A percentile compares a stretch with the other conserved stretches of the same genome.
phyloP scores from a whole-genome alignment of 2,329 filamentous ascomycete genomes.

The Lecanoromycetidae sp. region DNA sequence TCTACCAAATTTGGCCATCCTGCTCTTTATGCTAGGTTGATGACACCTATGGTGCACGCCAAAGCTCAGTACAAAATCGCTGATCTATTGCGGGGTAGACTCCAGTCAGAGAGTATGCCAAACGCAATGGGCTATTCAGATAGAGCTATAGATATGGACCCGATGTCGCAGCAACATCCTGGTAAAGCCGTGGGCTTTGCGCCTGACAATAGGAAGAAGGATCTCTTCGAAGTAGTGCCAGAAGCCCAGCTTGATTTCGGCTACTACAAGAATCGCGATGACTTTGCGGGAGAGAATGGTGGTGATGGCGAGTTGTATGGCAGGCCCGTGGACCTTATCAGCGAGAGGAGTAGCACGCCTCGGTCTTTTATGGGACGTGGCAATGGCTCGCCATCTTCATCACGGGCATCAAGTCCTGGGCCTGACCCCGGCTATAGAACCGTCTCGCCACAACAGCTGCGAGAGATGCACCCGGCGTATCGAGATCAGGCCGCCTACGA shows the following conservation, averaged over 20 bases:
- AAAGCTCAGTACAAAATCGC: slow-evolving; percentile 77
- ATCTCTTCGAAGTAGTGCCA: slow-evolving; percentile 80
- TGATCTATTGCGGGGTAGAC: slow-evolving; percentile 72
- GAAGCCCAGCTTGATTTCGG: slow-evolving; percentile 80
- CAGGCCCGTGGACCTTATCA: slow-evolving; percentile 33
- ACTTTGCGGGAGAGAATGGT: slow-evolving; percentile 80
- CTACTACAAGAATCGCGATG: slow-evolving; percentile 79
- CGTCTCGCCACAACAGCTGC: slow-evolving; percentile 2
- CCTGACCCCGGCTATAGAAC: slow-evolving; percentile 15
- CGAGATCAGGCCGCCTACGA: slow-evolving; percentile 19
- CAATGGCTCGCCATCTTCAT: slow-evolving; percentile 29
- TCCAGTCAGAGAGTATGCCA: slow-evolving; percentile 51
- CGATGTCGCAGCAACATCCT: slow-evolving; percentile 54
- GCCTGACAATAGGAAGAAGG: slow-evolving; percentile 29
- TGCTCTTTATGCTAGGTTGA: slow-evolving; percentile 74
- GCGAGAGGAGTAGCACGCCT: slow-evolving; percentile 34
- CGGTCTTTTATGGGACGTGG: slow-evolving; percentile 24
- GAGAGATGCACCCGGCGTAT: slow-evolving; percentile 18
- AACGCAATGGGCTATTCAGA: slow-evolving; percentile 34
- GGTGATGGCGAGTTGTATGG: slow-evolving; percentile 56
- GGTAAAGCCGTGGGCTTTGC: slow-evolving; percentile 36
- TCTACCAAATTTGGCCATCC: slow-evolving; percentile 79
- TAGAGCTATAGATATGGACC: slow-evolving; percentile 60
- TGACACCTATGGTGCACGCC: slow-evolving; percentile 89
- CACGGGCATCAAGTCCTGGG: slow-evolving; percentile 30